Conservation (phyloP, 2,329 filamentous ascomycete species). For the Colletotrichum tabaci region DNA sequence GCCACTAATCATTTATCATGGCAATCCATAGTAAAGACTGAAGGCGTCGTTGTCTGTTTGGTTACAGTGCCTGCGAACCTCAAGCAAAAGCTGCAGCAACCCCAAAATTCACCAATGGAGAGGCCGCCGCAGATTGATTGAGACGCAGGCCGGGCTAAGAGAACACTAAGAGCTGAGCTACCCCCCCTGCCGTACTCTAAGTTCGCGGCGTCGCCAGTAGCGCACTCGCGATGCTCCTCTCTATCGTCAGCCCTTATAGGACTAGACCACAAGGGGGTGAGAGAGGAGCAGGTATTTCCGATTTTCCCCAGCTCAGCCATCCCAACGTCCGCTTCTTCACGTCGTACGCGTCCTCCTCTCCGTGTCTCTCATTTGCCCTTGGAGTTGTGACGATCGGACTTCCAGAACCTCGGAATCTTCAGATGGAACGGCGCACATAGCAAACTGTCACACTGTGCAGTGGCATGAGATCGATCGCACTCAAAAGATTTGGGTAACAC, state of each 20-base stretch:
- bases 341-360: slow-evolving; percentile 33
- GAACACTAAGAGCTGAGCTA: not conserved
- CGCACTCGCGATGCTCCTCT: not conserved
- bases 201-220: slow-evolving; percentile 1
- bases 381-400: slow-evolving; percentile 25
- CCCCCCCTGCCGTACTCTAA: not conserved
- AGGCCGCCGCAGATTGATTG: slow-evolving; percentile 5
- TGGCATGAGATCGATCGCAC: not conserved
- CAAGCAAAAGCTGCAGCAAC: not conserved
- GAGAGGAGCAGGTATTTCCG: not conserved
- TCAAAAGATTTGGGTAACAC: slow-evolving; percentile 1
- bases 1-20: not conserved
- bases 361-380: slow-evolving; percentile 35
- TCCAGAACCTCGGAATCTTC: slow-evolving; percentile 1
- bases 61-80: not conserved
- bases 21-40: not conserved
- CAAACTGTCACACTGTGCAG: slow-evolving; percentile 27
- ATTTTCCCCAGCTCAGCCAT: not conserved
- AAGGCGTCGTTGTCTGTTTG: not conserved
- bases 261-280: not conserved
- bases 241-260: not conserved
- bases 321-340: slow-evolving; percentile 1
- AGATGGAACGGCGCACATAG: slow-evolving; percentile 16
- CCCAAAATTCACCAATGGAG: not conserved
- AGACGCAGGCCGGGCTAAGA: not conserved